A percentile compares a stretch with the other conserved stretches of the same genome.
phyloP scores from a whole-genome alignment of 2,329 filamentous ascomycete species.

The Atkinsonella texensis region DNA sequence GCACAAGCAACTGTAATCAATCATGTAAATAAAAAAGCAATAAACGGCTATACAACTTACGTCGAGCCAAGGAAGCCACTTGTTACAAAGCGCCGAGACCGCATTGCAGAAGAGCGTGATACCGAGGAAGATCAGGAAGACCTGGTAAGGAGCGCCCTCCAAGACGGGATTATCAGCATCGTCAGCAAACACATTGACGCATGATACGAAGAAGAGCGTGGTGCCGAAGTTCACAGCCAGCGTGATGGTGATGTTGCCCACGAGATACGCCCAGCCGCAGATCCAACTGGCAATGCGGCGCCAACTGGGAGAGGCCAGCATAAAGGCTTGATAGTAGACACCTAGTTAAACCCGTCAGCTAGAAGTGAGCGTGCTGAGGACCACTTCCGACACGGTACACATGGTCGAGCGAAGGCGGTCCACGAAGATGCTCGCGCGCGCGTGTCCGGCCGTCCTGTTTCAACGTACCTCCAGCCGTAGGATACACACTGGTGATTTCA shows the following conservation, averaged over 20 bases:
- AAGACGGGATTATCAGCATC: slow-evolving; percentile 31
- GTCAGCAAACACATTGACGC: slow-evolving; percentile 42
- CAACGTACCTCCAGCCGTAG: slow-evolving; percentile 53
- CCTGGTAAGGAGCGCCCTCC: slow-evolving; percentile 45
- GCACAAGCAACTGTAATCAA: no score
- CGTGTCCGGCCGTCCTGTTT: no score
- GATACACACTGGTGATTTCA: slow-evolving; percentile 65
- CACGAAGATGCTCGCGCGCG: no score
- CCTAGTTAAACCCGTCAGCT: slow-evolving; percentile 14
- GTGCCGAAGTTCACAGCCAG: slow-evolving; percentile 76
- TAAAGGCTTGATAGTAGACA: slow-evolving; percentile 70
- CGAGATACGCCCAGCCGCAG: slow-evolving; percentile 64
- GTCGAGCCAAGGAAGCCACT: slow-evolving; percentile 55
- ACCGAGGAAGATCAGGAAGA: slow-evolving; percentile 59
- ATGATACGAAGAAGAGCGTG: slow-evolving; percentile 47
- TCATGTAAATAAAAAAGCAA: not conserved
- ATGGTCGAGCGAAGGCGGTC: no score
- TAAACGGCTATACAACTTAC: slow-evolving; percentile 34
- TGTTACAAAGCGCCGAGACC: slow-evolving; percentile 56
- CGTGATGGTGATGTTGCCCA: slow-evolving; percentile 73
- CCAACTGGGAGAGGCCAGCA: slow-evolving; percentile 51
- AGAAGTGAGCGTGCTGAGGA: not conserved
- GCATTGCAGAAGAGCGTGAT: slow-evolving; percentile 53
- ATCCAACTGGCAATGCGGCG: slow-evolving; percentile 57
- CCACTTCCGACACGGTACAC: no score